Percentiles rank a stretch among this genome's conserved stretches.
Evolutionary conservation across 352 stramenopile genomes (phyloP).

Genomic region (Globisporangium carolinianum): DNA sequence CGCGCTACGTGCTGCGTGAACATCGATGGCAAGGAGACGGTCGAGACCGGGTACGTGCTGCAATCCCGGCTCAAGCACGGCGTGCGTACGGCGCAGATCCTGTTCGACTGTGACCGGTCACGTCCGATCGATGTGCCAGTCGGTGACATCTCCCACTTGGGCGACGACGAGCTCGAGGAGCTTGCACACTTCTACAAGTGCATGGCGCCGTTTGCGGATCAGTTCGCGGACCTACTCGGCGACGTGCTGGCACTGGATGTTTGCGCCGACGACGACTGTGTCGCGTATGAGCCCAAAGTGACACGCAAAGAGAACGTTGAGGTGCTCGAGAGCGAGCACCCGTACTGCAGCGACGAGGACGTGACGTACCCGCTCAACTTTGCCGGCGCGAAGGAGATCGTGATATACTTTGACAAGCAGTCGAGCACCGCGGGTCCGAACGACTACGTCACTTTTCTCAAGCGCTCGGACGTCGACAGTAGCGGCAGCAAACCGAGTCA

Average conservation of each 20-base stretch:
- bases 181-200: constrained; percentile 31
- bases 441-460: constrained; percentile 81
- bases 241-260: constrained; percentile 19
- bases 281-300: constrained; percentile 34
- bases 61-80: constrained; percentile 37
- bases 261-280: not conserved
- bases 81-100: constrained; percentile 35
- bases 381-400: constrained; percentile 54
- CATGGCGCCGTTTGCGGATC: constrained; percentile 22
- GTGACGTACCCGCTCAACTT: constrained; percentile 62
- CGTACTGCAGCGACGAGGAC: constrained; percentile 56
- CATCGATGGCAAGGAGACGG: constrained; percentile 64
- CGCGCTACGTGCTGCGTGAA: constrained; percentile 69
- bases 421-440: constrained; percentile 60
- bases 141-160: constrained; percentile 35
- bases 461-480: constrained; percentile 22
- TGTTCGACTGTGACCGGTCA: constrained; percentile 60
- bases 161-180: constrained; percentile 29
- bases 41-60: constrained; percentile 63
- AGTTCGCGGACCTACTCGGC: constrained; percentile 23
- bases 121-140: constrained; percentile 50
- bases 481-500: constrained; percentile 3
- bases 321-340: constrained; percentile 73
- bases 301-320: constrained; percentile 65
- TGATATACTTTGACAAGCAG: constrained; percentile 75